A percentile compares a stretch with the other conserved stretches of the same genome.
Evolutionary conservation across 345 rosid species (phyloP).

Genomic region (Trapa bicornis): DNA sequence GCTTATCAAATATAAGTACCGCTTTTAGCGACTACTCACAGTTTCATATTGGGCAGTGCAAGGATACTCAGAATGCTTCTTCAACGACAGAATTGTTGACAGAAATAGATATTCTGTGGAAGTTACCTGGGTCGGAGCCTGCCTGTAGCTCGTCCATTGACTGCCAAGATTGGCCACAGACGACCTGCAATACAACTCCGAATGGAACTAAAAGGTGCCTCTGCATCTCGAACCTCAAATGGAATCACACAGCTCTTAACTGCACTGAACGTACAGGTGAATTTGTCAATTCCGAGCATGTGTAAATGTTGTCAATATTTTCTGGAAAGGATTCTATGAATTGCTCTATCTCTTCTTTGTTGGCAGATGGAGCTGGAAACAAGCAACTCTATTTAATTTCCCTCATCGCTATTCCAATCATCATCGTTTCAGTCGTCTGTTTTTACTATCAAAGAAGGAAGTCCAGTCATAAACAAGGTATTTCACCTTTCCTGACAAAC

Average conservation of each 20-base stretch:
- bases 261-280: conserved; percentile 10
- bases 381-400: not conserved
- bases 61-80: not conserved
- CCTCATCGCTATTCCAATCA: not conserved
- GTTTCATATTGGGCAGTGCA: not conserved
- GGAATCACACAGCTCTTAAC: conserved; percentile 7
- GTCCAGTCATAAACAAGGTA: not conserved
- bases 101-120: conserved; percentile 12
- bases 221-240: conserved; percentile 7
- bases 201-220: conserved; percentile 8
- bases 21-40: conserved; percentile 5
- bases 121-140: conserved; percentile 14
- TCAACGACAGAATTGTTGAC: not conserved
- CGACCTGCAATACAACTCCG: conserved; percentile 9
- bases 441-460: not conserved
- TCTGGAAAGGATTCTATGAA: not conserved
- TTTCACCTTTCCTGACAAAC: not conserved
- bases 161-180: conserved; percentile 15
- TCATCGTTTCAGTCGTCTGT: not conserved
- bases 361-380: not conserved
- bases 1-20: not conserved
- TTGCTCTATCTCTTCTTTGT: not conserved
- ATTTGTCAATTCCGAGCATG: not conserved
- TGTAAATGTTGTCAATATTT: not conserved
- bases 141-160: conserved; percentile 8